Conservation (phyloP, 225 moss, liverwort and hornwort species). For the Physcomitrium patens region DNA sequence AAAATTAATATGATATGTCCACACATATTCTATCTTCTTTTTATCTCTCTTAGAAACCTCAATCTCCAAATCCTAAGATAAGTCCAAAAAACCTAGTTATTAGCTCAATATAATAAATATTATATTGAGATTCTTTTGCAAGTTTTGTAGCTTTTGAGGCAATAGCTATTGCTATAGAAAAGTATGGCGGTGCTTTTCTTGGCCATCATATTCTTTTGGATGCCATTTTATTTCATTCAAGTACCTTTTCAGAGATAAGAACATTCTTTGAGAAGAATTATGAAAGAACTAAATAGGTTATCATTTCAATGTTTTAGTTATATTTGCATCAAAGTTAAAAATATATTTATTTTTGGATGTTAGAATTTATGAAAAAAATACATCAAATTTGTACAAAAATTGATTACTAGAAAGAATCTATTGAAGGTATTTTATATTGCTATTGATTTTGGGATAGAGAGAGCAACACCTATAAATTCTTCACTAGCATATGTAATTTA, state of each 20-base stretch:
- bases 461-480: slow-evolving; percentile 62
- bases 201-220: slow-evolving; percentile 73
- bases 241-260: slow-evolving; percentile 55
- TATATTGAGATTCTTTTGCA: slow-evolving; percentile 19
- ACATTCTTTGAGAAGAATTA: not conserved
- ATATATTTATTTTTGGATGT: not conserved
- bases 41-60: too few relatives aligned
- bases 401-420: slow-evolving; percentile 55
- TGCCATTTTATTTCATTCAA: slow-evolving; percentile 65
- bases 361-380: not conserved
- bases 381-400: slow-evolving; percentile 42
- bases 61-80: too few relatives aligned
- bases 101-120: not conserved
- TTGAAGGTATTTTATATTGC: slow-evolving; percentile 58
- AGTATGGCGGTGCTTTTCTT: slow-evolving; percentile 66
- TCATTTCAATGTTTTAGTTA: slow-evolving; percentile 1
- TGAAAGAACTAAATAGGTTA: not conserved
- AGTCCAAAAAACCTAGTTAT: too few relatives aligned
- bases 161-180: slow-evolving; percentile 58
- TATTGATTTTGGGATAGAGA: slow-evolving; percentile 57
- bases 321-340: too few relatives aligned
- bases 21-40: too few relatives aligned
- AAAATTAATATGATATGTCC: too few relatives aligned
- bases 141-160: slow-evolving; percentile 70
- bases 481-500: slow-evolving; percentile 63